Base-by-base conservation (phyloP, 768 basidiomycete species). In the Lenzites betulinus region DNA sequence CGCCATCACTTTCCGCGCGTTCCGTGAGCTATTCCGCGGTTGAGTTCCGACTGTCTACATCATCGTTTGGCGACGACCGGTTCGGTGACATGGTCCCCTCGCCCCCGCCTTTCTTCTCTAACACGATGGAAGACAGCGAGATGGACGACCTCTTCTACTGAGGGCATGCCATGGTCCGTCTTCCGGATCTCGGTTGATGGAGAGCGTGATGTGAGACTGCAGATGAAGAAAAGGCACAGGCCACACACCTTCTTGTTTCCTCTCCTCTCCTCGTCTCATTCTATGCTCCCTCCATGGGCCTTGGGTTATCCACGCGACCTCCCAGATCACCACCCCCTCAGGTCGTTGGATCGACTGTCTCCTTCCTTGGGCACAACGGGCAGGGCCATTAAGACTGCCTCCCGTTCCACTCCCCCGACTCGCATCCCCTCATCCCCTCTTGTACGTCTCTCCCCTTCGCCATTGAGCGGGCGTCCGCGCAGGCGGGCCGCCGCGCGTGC, bases 1-100 rank as follows among this genome's bases (percentile, higher is more conserved):
- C 53, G 4, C 47, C 41, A 16, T 38, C 59, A 16, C 60, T 65
- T 25, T 46, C 61, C 12, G 43, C 58, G 22, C 66, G 70, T 49
- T 66, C 70, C 5, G 53, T 60, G 18, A 71, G 68, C 67, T 71
- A 71, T 58, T 71, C 70, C 23, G 60, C 60, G 43, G 60, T 69
- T 46, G 70, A 71, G 63, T 60, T 59, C 63, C 59, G 62, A 51
- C 51, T 70, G 39, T 64, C 69, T 15, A 28, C 46, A 36, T 30
- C 46, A 3, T 44, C 58, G 25, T 38, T 58, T 12, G 58, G 46
- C 39, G 58, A 60, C 46, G 58, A 60, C 38, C 64, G 54, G 20
- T 68, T 66, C 39, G 66, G 63, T 39, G 67, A 68, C 49, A 25
- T 61, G 30, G 35, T 58, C 38, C 66, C 65, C 12, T 36, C 57